phyloP scores from a whole-genome alignment of 2,329 filamentous ascomycete species.

The Penicillium sp. region DNA sequence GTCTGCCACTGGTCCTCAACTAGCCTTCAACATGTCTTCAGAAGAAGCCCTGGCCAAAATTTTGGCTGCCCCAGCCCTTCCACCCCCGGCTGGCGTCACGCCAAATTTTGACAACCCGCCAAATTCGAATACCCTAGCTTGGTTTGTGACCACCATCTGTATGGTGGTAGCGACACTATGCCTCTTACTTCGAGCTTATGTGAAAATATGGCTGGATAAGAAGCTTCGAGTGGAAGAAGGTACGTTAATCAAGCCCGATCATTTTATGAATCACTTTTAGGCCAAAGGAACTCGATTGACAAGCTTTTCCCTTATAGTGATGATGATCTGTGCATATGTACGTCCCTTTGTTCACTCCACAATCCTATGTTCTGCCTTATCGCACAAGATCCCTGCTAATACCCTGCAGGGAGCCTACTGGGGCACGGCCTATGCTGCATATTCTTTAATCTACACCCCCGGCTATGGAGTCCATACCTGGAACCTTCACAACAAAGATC shows the following conservation, averaged over 20 bases:
- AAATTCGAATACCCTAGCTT: constrained; percentile 22
- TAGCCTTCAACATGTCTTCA: constrained; percentile 6
- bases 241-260: neutral
- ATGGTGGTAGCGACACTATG: constrained; percentile 20
- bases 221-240: constrained; percentile 24
- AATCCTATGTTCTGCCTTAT: neutral
- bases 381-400: neutral
- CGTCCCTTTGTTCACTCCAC: neutral
- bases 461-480: constrained; percentile 25
- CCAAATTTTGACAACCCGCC: constrained; percentile 25
- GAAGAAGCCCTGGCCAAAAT: constrained; percentile 7
- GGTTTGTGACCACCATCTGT: constrained; percentile 22
- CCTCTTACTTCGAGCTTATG: constrained; percentile 17
- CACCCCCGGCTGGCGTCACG: constrained; percentile 19
- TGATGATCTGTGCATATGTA: constrained; percentile 14
- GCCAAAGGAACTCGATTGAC: neutral
- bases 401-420: constrained; percentile 22
- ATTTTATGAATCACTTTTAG: neutral
- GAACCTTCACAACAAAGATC: constrained; percentile 18
- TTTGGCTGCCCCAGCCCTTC: constrained; percentile 18
- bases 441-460: constrained; percentile 16
- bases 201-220: constrained; percentile 18
- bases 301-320: neutral
- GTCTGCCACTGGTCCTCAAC: too few species aligned
- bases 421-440: constrained; percentile 20